phyloP scores from a whole-genome alignment of 1,284 basidiomycete genomes.

The Tilletia walkeri region DNA sequence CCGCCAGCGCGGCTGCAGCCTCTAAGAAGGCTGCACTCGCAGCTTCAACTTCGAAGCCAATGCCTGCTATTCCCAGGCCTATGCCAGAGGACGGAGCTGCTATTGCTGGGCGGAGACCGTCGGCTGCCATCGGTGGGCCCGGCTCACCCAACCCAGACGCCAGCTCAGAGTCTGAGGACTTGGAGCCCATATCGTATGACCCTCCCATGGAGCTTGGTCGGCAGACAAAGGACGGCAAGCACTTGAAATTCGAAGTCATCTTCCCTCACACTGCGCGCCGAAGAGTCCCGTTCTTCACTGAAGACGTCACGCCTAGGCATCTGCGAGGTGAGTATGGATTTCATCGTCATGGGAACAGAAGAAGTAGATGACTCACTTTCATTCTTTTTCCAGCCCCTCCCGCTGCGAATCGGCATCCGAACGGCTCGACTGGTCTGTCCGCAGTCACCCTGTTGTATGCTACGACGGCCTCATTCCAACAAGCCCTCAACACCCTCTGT shows the following conservation, averaged over 20 bases:
- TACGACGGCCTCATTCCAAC: slow-evolving; percentile 22
- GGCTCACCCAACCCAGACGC: too few relatives aligned
- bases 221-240: slow-evolving; percentile 28
- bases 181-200: slow-evolving; percentile 20
- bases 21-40: background rate
- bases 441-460: slow-evolving; percentile 35
- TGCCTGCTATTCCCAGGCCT: too few relatives aligned
- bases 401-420: slow-evolving; percentile 29
- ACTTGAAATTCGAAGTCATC: slow-evolving; percentile 38
- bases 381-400: slow-evolving; percentile 26
- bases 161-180: too few relatives aligned
- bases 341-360: too few relatives aligned
- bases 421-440: slow-evolving; percentile 30
- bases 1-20: too few relatives aligned
- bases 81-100: too few relatives aligned
- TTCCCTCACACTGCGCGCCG: slow-evolving; percentile 31
- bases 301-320: slow-evolving; percentile 34
- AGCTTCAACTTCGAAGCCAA: too few relatives aligned
- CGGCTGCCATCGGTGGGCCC: too few relatives aligned
- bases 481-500: too few relatives aligned
- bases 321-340: slow-evolving; percentile 18
- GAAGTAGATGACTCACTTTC: too few relatives aligned
- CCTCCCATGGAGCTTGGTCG: slow-evolving; percentile 28
- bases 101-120: too few relatives aligned
- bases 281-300: slow-evolving; percentile 38